Percentiles rank a stretch among this genome's conserved stretches.
phyloP scores from a whole-genome alignment of 768 basidiomycete species.

The Amanita jacksonii region DNA sequence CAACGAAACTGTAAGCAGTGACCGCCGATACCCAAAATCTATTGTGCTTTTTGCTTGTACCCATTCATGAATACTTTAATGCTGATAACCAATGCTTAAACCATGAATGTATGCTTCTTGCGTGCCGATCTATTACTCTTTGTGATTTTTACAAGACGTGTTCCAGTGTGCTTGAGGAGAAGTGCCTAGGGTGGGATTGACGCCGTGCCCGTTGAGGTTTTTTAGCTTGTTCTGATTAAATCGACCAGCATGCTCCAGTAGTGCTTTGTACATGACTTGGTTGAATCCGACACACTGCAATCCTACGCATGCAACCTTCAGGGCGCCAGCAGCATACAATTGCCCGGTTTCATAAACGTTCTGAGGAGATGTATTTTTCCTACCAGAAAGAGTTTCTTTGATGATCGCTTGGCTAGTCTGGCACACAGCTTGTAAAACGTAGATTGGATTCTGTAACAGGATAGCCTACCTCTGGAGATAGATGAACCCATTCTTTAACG shows the following conservation, averaged over 20 bases:
- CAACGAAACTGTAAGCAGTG: slow-evolving; percentile 29
- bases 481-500: slow-evolving; percentile 56
- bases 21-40: background rate
- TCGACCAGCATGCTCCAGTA: slow-evolving; percentile 54
- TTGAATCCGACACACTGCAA: slow-evolving; percentile 75
- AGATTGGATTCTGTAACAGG: background rate
- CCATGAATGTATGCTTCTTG: too few species aligned
- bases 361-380: slow-evolving; percentile 72
- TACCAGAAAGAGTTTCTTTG: slow-evolving; percentile 59
- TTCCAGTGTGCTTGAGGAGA: slow-evolving; percentile 4
- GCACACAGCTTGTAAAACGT: slow-evolving; percentile 7
- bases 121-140: background rate
- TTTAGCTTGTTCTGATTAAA: slow-evolving; percentile 17
- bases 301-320: slow-evolving; percentile 64
- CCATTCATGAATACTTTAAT: too few species aligned
- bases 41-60: too few species aligned
- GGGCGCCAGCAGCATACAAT: slow-evolving; percentile 62
- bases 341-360: slow-evolving; percentile 68
- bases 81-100: too few species aligned
- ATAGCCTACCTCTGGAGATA: slow-evolving; percentile 48
- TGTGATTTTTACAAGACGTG: background rate
- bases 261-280: slow-evolving; percentile 48
- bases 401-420: slow-evolving; percentile 60
- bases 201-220: slow-evolving; percentile 1
- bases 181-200: background rate